Conservation (phyloP, 208 protist genomes). For the Kentomonas sorsogonicus region DNA sequence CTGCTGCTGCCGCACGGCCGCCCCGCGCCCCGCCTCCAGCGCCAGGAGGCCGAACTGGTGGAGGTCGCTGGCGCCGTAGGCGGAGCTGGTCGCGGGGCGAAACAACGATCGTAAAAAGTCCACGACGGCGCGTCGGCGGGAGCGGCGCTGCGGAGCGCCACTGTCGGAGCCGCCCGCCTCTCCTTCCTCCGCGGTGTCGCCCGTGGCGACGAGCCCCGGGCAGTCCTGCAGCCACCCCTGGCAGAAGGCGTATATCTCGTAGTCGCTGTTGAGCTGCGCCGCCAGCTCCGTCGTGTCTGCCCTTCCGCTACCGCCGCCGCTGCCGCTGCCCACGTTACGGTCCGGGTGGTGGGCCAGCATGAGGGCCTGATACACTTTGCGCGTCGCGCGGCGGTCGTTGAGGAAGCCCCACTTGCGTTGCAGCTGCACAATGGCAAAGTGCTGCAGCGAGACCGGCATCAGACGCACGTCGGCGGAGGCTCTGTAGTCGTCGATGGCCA, state of each 20-base stretch:
- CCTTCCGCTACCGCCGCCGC: too few species aligned
- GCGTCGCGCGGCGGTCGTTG: slow-evolving; percentile 46
- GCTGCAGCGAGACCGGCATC: slow-evolving; percentile 72
- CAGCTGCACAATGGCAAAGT: slow-evolving; percentile 72
- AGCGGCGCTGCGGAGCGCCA: slow-evolving; percentile 12
- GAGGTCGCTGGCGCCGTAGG: slow-evolving; percentile 45
- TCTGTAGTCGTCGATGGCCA: slow-evolving; percentile 63
- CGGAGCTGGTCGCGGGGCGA: slow-evolving; percentile 50
- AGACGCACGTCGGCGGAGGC: slow-evolving; percentile 42
- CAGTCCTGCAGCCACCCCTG: slow-evolving; percentile 56
- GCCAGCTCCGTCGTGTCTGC: slow-evolving; percentile 47
- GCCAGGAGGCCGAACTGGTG: slow-evolving; percentile 58
- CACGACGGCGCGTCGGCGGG: slow-evolving; percentile 36
- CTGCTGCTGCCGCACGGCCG: neutral
- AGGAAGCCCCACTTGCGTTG: slow-evolving; percentile 74
- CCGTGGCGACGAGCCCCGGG: slow-evolving; percentile 20
- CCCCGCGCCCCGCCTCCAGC: slow-evolving; percentile 18
- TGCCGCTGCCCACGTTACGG: too few species aligned
- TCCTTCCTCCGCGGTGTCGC: slow-evolving; percentile 5
- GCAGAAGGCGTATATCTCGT: slow-evolving; percentile 71
- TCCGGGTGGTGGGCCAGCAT: slow-evolving; percentile 73
- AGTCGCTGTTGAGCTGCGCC: slow-evolving; percentile 66
- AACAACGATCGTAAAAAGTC: slow-evolving; percentile 68
- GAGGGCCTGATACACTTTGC: slow-evolving; percentile 54
- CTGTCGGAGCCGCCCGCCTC: slow-evolving; percentile 6